phyloP scores from a whole-genome alignment of 768 basidiomycete species.

The Calocera cornea region DNA sequence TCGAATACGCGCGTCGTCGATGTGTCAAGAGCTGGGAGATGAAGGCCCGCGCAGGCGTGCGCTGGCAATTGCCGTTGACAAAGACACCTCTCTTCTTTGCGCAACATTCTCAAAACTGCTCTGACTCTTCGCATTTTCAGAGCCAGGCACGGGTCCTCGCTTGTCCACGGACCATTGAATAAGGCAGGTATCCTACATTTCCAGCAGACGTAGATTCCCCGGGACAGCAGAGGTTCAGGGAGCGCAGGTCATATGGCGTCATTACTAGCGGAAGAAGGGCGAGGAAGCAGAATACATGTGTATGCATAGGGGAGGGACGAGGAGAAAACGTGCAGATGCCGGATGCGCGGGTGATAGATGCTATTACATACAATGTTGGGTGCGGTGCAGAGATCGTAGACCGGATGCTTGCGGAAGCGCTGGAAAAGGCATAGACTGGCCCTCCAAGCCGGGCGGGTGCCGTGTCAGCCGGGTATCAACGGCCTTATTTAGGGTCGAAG shows the following conservation, averaged over 20 bases:
- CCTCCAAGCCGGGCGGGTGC: neutral
- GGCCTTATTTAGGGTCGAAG: neutral
- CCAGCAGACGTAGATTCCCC: neutral
- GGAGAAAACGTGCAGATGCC: neutral
- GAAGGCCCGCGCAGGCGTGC: neutral
- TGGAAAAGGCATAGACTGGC: neutral
- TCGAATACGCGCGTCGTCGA: neutral
- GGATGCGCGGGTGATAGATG: neutral
- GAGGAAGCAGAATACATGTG: slow-evolving; percentile 5
- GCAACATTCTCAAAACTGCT: neutral
- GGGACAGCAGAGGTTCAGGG: neutral
- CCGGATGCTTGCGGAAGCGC: neutral
- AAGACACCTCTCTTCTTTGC: neutral
- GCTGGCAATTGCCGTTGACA: neutral
- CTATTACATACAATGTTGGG: neutral
- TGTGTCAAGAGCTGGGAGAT: neutral
- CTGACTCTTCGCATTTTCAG: neutral
- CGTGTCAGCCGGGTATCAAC: neutral
- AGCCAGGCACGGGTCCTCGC: slow-evolving; percentile 5
- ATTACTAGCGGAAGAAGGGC: neutral
- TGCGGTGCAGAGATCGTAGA: neutral
- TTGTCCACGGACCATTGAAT: neutral
- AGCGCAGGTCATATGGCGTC: neutral
- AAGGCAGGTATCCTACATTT: neutral
- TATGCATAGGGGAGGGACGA: neutral